A percentile compares a stretch with the other conserved stretches of the same genome.
These are phyloP conservation scores for Cunninghamia lanceolata DNA, from an alignment of 75 land plant species.

Conservation along the genomic window DNA sequence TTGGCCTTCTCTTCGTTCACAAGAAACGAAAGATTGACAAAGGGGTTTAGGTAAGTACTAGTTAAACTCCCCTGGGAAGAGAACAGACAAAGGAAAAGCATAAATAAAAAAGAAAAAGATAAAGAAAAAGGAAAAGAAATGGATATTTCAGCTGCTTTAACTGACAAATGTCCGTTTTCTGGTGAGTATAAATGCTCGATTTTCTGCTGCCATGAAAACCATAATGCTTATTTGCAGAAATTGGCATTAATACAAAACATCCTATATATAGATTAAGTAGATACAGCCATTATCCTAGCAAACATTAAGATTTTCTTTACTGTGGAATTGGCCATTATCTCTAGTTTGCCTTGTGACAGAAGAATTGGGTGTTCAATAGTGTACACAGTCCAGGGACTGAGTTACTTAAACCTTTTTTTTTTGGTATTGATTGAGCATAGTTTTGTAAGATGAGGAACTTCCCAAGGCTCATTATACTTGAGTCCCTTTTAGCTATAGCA, in stretches of 20 bases:
- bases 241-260: neutral
- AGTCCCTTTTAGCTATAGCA: neutral
- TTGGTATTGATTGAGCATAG: neutral
- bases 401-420: neutral
- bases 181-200: neutral
- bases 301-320: too few species aligned
- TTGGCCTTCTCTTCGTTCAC: neutral
- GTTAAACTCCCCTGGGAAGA: neutral
- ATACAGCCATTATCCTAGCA: neutral
- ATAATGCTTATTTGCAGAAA: neutral
- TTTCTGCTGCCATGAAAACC: neutral
- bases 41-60: neutral
- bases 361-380: neutral
- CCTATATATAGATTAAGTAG: neutral
- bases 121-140: too few species aligned
- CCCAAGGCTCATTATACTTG: neutral
- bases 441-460: neutral
- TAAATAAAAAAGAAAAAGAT: neutral
- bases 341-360: neutral
- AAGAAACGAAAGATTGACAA: neutral
- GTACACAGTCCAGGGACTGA: neutral
- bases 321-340: neutral
- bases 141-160: too few species aligned
- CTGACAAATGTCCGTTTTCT: neutral
- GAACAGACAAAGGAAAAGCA: neutral